phyloP scores from a whole-genome alignment of 768 basidiomycete genomes.

The Pulveroboletus sp. region DNA sequence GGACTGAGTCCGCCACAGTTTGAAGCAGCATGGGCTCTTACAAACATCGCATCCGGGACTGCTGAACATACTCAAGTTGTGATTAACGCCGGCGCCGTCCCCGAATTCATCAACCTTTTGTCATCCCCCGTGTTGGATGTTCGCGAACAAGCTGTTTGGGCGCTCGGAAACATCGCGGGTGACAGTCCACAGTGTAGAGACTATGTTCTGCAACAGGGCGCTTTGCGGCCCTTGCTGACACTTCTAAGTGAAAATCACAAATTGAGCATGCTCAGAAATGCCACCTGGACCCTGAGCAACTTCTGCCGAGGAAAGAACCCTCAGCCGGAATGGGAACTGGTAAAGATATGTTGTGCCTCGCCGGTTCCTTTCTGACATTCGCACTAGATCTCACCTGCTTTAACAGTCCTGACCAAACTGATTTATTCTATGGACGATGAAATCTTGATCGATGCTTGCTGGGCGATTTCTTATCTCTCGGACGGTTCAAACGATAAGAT shows the following conservation, averaged over 20 bases:
- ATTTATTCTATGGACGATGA: slow-evolving; percentile 99
- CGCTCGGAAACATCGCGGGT: slow-evolving; percentile 97
- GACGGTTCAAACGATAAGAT: slow-evolving; percentile 99
- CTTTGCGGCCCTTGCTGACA: slow-evolving; percentile 86
- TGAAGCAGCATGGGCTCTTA: slow-evolving; percentile 97
- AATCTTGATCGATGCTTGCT: slow-evolving; percentile 98
- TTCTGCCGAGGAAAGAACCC: slow-evolving; percentile 98
- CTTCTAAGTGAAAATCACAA: slow-evolving; percentile 96
- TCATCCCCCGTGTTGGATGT: slow-evolving; percentile 96
- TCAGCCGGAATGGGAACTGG: slow-evolving; percentile 97
- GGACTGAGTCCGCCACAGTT: slow-evolving; percentile 51
- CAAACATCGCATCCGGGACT: slow-evolving; percentile 97
- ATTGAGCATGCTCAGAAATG: slow-evolving; percentile 96
- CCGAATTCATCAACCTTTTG: slow-evolving; percentile 94
- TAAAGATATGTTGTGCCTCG: slow-evolving; percentile 36
- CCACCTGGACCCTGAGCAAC: slow-evolving; percentile 99
- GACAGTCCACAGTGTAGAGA: slow-evolving; percentile 98
- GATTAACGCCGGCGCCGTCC: slow-evolving; percentile 91
- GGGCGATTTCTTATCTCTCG: slow-evolving; percentile 99
- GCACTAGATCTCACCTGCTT: slow-evolving; percentile 87
- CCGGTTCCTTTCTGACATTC: slow-evolving; percentile 13
- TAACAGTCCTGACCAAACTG: slow-evolving; percentile 95
- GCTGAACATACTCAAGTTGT: slow-evolving; percentile 98
- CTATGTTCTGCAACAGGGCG: slow-evolving; percentile 91
- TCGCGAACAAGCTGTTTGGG: slow-evolving; percentile 99